phyloP scores from a whole-genome alignment of 2,329 filamentous ascomycete species.

The Cylindrodendrum hubeiense region DNA sequence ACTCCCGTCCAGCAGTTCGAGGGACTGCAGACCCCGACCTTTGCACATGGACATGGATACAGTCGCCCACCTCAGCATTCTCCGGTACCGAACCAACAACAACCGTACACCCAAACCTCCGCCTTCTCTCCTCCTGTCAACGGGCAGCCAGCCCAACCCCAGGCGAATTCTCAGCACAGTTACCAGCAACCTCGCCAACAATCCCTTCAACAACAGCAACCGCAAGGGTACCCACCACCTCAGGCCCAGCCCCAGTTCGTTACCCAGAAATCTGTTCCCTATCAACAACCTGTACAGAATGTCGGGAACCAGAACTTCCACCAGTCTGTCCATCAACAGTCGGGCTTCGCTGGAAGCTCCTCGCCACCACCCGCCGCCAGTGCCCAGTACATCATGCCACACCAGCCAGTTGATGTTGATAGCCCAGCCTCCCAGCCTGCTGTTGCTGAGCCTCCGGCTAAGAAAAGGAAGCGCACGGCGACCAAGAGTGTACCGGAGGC shows the following conservation, averaged over 20 bases:
- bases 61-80: conserved; percentile 45
- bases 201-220: conserved; percentile 37
- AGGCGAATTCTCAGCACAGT: conserved; percentile 37
- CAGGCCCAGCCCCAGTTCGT: conserved; percentile 39
- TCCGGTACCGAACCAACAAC: conserved; percentile 47
- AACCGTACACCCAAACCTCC: conserved; percentile 39
- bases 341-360: conserved; percentile 31
- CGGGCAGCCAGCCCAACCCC: conserved; percentile 43
- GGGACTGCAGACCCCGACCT: conserved; percentile 40
- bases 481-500: conserved; percentile 45
- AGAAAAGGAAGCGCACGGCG: conserved; percentile 53
- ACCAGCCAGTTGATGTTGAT: conserved; percentile 40
- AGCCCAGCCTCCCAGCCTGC: conserved; percentile 34
- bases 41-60: conserved; percentile 43
- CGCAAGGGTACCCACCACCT: conserved; percentile 27
- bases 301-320: conserved; percentile 35
- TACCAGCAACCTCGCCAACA: conserved; percentile 43
- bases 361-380: conserved; percentile 36
- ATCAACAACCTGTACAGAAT: conserved; percentile 32
- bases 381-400: conserved; percentile 39
- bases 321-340: conserved; percentile 36
- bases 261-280: conserved; percentile 36
- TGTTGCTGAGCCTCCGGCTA: conserved; percentile 46
- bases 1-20: conserved; percentile 51
- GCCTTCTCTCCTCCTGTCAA: conserved; percentile 42